phyloP scores from a whole-genome alignment of 1,139 yeast species.

The Kluyveromyces sp. region DNA sequence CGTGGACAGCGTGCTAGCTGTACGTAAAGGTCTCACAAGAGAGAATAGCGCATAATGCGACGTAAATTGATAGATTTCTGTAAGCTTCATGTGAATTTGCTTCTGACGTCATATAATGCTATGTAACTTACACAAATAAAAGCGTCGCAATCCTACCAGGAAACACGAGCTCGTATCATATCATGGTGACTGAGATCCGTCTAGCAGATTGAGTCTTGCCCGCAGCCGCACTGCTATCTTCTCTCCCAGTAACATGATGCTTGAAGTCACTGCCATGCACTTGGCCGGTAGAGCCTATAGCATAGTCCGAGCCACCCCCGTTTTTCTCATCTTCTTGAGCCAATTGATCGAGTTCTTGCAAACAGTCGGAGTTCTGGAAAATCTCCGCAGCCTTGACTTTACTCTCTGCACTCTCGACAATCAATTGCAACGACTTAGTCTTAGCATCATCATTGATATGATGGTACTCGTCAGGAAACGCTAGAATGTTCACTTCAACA shows the following conservation, averaged over 20 bases:
- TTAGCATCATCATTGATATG: conserved; percentile 16
- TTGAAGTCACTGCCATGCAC: not conserved
- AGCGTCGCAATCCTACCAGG: too few species aligned
- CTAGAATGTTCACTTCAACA: conserved; percentile 15
- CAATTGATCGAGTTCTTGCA: conserved; percentile 2
- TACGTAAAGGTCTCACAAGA: conserved; percentile 63
- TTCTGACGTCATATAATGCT: not conserved
- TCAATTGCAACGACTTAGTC: conserved; percentile 18
- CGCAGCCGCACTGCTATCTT: not conserved
- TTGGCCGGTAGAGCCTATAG: conserved; percentile 5
- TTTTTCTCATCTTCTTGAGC: conserved; percentile 1
- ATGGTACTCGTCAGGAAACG: conserved; percentile 22
- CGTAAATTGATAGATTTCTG: too few species aligned
- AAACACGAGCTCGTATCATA: too few species aligned
- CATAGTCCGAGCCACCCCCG: not conserved
- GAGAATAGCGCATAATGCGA: conserved; percentile 7
- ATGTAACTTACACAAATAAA: not conserved
- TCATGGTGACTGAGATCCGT: conserved; percentile 7
- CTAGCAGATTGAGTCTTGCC: conserved; percentile 2
- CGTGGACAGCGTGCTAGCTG: conserved; percentile 91
- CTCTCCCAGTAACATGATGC: not conserved
- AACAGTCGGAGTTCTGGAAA: not conserved
- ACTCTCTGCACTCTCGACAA: conserved; percentile 11
- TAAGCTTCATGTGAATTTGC: too few species aligned
- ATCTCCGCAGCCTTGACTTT: conserved; percentile 4